Evolutionary conservation across 192 early-diverging fungal genomes (phyloP).

Genomic region (Umbelopsis vinacea): DNA sequence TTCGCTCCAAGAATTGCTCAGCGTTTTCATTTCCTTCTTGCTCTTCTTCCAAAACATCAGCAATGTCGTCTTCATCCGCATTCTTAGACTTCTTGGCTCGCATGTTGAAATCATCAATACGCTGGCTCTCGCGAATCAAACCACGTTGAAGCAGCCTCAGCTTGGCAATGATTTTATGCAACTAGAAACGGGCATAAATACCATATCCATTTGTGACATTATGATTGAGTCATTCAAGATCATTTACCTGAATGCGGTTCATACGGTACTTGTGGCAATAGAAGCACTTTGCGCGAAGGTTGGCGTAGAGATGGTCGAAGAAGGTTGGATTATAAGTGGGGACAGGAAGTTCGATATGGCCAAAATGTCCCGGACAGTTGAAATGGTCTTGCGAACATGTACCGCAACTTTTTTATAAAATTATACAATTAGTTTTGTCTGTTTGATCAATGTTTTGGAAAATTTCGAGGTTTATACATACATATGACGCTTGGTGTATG

Average conservation of each 20-base stretch:
- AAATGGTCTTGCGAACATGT: conserved; percentile 85
- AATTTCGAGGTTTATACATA: conserved; percentile 38
- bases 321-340: conserved; percentile 94
- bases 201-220: too few species aligned
- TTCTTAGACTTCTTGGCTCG: conserved; percentile 48
- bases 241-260: conserved; percentile 55
- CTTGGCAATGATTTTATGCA: conserved; percentile 73
- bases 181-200: conserved; percentile 34
- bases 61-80: conserved; percentile 42
- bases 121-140: conserved; percentile 80
- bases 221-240: not conserved
- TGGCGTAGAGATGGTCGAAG: conserved; percentile 87
- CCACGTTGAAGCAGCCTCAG: conserved; percentile 86
- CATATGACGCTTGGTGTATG: conserved; percentile 80
- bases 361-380: conserved; percentile 95
- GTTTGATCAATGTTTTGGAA: not conserved
- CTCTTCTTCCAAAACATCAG: conserved; percentile 57
- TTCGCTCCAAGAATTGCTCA: conserved; percentile 64
- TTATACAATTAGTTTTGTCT: not conserved
- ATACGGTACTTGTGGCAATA: conserved; percentile 89
- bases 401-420: conserved; percentile 67
- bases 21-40: conserved; percentile 45
- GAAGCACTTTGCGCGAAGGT: conserved; percentile 85
- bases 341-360: conserved; percentile 90
- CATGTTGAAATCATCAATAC: conserved; percentile 68